phyloP scores from a whole-genome alignment of 345 rosid species.

The Reutealis trisperma region DNA sequence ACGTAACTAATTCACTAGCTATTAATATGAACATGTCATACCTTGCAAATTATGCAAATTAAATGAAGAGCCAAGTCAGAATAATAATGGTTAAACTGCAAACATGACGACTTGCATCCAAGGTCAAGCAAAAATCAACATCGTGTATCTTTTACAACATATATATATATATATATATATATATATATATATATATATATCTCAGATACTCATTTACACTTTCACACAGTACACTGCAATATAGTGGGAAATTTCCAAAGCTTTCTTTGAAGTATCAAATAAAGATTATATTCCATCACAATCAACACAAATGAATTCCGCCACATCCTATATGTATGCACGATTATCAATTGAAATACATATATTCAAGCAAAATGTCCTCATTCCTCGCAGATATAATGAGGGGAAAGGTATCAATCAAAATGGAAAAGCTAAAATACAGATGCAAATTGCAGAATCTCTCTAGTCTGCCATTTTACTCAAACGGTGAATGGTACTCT shows the following conservation, averaged over 20 bases:
- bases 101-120: too few species aligned
- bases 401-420: slow-evolving; percentile 4
- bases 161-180: too few species aligned
- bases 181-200: too few species aligned
- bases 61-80: not conserved
- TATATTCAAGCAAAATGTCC: slow-evolving; percentile 3
- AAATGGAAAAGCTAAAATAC: not conserved
- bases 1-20: not conserved
- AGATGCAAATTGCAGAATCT: not conserved
- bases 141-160: not conserved
- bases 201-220: not conserved
- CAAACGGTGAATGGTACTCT: slow-evolving; percentile 95
- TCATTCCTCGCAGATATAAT: slow-evolving; percentile 10
- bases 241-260: not conserved
- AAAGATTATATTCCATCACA: not conserved
- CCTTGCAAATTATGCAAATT: too few species aligned
- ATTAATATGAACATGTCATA: too few species aligned
- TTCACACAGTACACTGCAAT: not conserved
- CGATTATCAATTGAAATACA: slow-evolving; percentile 6
- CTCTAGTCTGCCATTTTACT: slow-evolving; percentile 69
- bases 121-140: not conserved
- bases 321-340: not conserved
- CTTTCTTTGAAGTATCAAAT: not conserved
- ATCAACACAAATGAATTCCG: slow-evolving; percentile 12
- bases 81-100: not conserved